Base-by-base conservation (phyloP, 495 filamentous ascomycete species). In the Jackrogersella multiformis region DNA sequence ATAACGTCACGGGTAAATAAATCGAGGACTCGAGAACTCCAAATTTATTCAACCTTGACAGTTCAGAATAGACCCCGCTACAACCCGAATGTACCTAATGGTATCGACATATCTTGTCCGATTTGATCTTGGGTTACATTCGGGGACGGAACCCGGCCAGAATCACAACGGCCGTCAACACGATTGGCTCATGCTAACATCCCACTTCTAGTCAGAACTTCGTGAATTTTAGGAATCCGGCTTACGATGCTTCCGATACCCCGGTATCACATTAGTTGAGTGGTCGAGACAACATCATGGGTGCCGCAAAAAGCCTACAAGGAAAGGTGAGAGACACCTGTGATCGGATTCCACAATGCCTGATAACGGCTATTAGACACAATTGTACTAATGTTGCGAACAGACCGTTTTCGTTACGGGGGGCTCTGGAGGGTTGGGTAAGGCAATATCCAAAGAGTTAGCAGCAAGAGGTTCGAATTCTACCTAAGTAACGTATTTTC, bases 381-480 rank as follows among this genome's bases (percentile, higher is more conserved):
- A 13, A 46, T 35, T 4, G 10, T 34, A n/a, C 51, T 58, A 46
- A 65, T 18, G n/a, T 45, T 23, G 26, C 2, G 15, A 56, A 18
- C 26, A 76, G 74, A 73, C 63, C 1, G 70, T 71, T 10, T 76
- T 76, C 28, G 55, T 76, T 3, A 62, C 70, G 26, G 74, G 74
- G 8, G 74, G 74, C 5, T 73, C 72, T 38, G 61, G 57, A 4
- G 74, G 74, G 3, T 48, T 76, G 9, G 72, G 74, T 3, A 71
- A 73, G 48, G 74, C 69, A 15, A 71, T 76, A 49, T 51, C 70
- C 1, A 74, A 74, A 54, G 54, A 62, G 24, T 39, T 76, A 12
- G 70, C 70, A 16, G 24, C 53, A 4, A 64, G 64, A 71, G 74
- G 73, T 73, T 20, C 13, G 38, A 34, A 49, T 9, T 36, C 13